Base-by-base conservation (phyloP, 2,329 filamentous ascomycete genomes). In the Monosporascus sp. region DNA sequence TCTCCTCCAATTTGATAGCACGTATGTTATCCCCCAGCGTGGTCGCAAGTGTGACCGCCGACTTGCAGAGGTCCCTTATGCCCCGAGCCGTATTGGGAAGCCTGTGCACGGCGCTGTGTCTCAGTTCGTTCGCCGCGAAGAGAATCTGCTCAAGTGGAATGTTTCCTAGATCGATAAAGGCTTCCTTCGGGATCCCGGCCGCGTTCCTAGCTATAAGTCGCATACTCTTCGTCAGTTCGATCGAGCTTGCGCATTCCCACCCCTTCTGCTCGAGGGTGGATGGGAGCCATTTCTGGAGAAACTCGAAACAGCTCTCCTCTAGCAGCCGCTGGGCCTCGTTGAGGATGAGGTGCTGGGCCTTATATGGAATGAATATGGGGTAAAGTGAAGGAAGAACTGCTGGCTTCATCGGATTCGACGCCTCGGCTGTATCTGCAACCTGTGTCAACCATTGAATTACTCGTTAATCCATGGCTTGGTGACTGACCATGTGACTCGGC, bases 241-340 rank as follows among this genome's bases (percentile, higher is more conserved):
- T 61, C 1, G 71, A 67, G 15, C 64, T 62, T 18, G 71, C 58
- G 51, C 69, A 73, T 31, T 63, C 61, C 53, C 70, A 72, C 27
- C 55, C 56, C 17, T 62, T 54, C 15, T 64, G 51, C 43, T 55
- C 24, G 25, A 72, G 56, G 15, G 68, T 50, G 0, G 52, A 53
- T 6, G 70, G 68, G 17, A 69, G 47, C 64, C 65, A 68, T 50
- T 60, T 65, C n/a, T 54, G 58, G 22, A 62, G 61, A 48, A 72
- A 74, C 7, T 72, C 65, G 55, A 71, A 74, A 57, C 70, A 74
- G 52, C 64, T 67, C 52, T 70, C 66, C 54, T 74, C 71, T 5
- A 74, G 62, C 18, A 72, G 46, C 7, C 58, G 54, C 54, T 74
- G 71, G 7, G 60, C 56, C 39, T 62, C 65, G 31, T 60, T 68